A percentile compares a stretch with the other conserved stretches of the same genome.
phyloP scores from a whole-genome alignment of 2,329 filamentous ascomycete genomes.

The Eurotiales sp. region DNA sequence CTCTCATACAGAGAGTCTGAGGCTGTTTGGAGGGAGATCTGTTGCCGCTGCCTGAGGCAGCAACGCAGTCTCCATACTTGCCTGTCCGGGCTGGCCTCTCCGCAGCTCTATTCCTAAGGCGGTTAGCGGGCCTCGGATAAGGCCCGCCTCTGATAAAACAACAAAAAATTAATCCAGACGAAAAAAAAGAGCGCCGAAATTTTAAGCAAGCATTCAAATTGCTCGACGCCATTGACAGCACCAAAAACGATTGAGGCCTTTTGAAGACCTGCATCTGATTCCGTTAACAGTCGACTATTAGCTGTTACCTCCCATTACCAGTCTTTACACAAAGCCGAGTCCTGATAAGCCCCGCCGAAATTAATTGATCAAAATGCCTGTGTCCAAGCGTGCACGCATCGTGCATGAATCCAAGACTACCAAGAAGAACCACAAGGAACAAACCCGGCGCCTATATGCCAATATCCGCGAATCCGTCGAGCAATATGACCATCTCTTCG shows the following conservation, averaged over 20 bases:
- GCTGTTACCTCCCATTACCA: neutral
- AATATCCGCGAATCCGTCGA: constrained; percentile 82
- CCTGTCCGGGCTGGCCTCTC: constrained; percentile 3
- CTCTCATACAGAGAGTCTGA: neutral
- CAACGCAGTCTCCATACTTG: constrained; percentile 2
- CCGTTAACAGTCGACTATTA: neutral
- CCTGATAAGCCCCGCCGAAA: constrained; percentile 6
- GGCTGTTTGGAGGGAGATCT: neutral
- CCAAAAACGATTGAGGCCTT: neutral
- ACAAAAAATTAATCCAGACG: neutral
- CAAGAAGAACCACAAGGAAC: constrained; percentile 89
- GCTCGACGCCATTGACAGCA: neutral
- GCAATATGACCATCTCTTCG: constrained; percentile 85
- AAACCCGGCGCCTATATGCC: constrained; percentile 79
- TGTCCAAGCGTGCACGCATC: constrained; percentile 88
- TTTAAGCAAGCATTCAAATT: neutral
- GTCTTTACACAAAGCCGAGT: neutral
- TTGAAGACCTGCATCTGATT: neutral
- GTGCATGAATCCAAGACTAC: constrained; percentile 85
- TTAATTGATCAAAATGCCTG: constrained; percentile 64
- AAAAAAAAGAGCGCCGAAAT: constrained; percentile 14
- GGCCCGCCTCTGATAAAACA: constrained; percentile 29
- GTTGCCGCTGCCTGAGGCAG: constrained; percentile 8
- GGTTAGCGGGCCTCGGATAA: constrained; percentile 34
- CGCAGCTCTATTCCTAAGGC: constrained; percentile 10